Percentiles rank a stretch among this genome's conserved stretches.
These are phyloP conservation scores for Nitzschia putrida DNA, from an alignment of 108 stramenopile genomes.

Conservation along the genomic window DNA sequence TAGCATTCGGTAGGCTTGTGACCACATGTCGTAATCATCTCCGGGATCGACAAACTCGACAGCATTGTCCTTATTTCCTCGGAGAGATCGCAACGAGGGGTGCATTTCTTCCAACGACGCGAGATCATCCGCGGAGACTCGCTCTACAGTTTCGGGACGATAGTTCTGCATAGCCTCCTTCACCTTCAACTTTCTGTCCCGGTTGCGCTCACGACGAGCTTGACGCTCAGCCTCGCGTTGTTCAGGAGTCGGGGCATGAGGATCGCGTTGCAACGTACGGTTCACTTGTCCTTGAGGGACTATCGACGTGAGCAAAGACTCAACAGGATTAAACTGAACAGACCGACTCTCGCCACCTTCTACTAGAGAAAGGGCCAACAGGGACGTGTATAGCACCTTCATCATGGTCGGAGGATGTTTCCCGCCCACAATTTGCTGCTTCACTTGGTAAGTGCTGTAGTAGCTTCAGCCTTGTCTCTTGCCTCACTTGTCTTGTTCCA, in stretches of 20 bases:
- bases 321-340: conserved; percentile 24
- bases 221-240: conserved; percentile 35
- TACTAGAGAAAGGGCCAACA: conserved; percentile 2
- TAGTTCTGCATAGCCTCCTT: conserved; percentile 25
- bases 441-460: too few relatives aligned
- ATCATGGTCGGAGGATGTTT: background rate
- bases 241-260: conserved; percentile 33
- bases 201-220: conserved; percentile 33
- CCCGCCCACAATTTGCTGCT: too few relatives aligned
- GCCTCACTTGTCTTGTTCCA: too few relatives aligned
- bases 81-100: conserved; percentile 24
- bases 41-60: conserved; percentile 47
- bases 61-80: background rate
- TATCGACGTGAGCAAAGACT: conserved; percentile 5
- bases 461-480: too few relatives aligned
- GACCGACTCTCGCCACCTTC: background rate
- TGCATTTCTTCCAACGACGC: conserved; percentile 16
- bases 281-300: background rate
- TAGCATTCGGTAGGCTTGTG: conserved; percentile 79
- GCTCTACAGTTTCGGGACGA: conserved; percentile 31
- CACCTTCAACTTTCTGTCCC: conserved; percentile 21
- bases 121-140: conserved; percentile 32
- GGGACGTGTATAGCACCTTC: conserved; percentile 7
- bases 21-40: conserved; percentile 77
- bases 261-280: conserved; percentile 9